These are phyloP conservation scores for Rugosomyces carneus DNA, from an alignment of 1,284 basidiomycete genomes.

Conservation along the genomic window DNA sequence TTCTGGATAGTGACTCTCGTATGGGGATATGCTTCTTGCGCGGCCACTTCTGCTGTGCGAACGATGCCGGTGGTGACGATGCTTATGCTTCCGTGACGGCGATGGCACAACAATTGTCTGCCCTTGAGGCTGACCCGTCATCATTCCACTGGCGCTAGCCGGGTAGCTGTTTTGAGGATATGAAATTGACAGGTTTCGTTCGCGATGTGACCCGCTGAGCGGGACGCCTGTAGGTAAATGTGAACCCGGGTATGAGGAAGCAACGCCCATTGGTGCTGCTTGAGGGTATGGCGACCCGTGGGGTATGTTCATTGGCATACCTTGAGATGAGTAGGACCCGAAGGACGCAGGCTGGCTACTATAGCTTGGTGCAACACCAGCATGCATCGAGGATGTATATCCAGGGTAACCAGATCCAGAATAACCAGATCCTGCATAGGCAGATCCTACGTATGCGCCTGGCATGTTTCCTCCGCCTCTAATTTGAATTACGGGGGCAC, in stretches of 20 bases:
- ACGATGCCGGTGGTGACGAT: slow-evolving; percentile 18
- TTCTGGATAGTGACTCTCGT: slow-evolving; percentile 14
- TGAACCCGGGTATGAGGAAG: slow-evolving; percentile 12
- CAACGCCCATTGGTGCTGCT: slow-evolving; percentile 16
- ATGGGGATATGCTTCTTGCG: slow-evolving; percentile 27
- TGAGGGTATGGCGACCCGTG: slow-evolving; percentile 19
- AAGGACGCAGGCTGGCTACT: slow-evolving; percentile 20
- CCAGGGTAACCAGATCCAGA: slow-evolving; percentile 1
- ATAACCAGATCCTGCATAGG: slow-evolving; percentile 12
- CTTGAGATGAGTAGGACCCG: slow-evolving; percentile 21
- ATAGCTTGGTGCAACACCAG: slow-evolving; percentile 19
- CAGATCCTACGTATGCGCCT: background rate
- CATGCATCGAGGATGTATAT: slow-evolving; percentile 15
- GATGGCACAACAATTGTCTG: slow-evolving; percentile 30
- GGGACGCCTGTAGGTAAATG: slow-evolving; percentile 20
- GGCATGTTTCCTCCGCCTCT: slow-evolving; percentile 4
- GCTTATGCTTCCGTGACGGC: slow-evolving; percentile 29
- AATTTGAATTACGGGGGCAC: slow-evolving; percentile 14
- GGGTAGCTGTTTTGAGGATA: slow-evolving; percentile 24
- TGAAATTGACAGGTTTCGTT: slow-evolving; percentile 30
- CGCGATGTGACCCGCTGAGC: slow-evolving; percentile 19
- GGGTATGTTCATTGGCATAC: slow-evolving; percentile 20
- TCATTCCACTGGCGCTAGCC: slow-evolving; percentile 15
- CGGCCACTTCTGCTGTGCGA: slow-evolving; percentile 21
- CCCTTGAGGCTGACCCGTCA: slow-evolving; percentile 17